Evolutionary conservation across 148 eudicot genomes (phyloP).

Genomic region (Chenopodium formosanum): DNA sequence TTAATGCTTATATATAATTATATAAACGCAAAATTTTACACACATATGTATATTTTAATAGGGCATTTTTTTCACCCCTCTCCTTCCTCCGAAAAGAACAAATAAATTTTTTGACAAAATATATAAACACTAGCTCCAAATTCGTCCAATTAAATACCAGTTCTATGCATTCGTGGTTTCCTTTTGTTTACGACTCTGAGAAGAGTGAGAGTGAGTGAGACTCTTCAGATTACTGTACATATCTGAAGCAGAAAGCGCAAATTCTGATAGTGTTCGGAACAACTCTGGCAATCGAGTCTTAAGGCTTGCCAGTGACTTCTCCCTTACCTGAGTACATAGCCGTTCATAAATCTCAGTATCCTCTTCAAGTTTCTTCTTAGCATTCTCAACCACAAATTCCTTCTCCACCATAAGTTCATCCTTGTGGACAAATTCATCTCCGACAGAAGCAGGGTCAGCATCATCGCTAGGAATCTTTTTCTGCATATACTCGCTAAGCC

Average conservation of each 20-base stretch:
- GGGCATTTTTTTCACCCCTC: slow-evolving; percentile 6
- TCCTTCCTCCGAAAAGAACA: background rate
- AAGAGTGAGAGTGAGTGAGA: slow-evolving; percentile 25
- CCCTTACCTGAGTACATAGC: slow-evolving; percentile 70
- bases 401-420: slow-evolving; percentile 49
- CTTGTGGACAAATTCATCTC: slow-evolving; percentile 26
- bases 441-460: slow-evolving; percentile 37
- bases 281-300: slow-evolving; percentile 72
- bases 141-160: background rate
- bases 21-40: slow-evolving; percentile 12
- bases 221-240: slow-evolving; percentile 55
- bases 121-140: slow-evolving; percentile 4
- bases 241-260: slow-evolving; percentile 58
- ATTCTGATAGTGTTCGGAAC: slow-evolving; percentile 57
- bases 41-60: slow-evolving; percentile 13
- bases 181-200: slow-evolving; percentile 35
- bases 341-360: slow-evolving; percentile 53
- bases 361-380: slow-evolving; percentile 64
- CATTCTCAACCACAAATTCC: slow-evolving; percentile 42
- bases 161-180: slow-evolving; percentile 27
- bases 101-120: slow-evolving; percentile 26
- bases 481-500: slow-evolving; percentile 61
- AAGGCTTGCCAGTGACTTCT: slow-evolving; percentile 64
- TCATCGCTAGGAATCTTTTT: slow-evolving; percentile 51
- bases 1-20: slow-evolving; percentile 20